These are phyloP conservation scores for Penicillium parvum DNA, from an alignment of 495 filamentous ascomycete genomes.

Conservation along the genomic window DNA sequence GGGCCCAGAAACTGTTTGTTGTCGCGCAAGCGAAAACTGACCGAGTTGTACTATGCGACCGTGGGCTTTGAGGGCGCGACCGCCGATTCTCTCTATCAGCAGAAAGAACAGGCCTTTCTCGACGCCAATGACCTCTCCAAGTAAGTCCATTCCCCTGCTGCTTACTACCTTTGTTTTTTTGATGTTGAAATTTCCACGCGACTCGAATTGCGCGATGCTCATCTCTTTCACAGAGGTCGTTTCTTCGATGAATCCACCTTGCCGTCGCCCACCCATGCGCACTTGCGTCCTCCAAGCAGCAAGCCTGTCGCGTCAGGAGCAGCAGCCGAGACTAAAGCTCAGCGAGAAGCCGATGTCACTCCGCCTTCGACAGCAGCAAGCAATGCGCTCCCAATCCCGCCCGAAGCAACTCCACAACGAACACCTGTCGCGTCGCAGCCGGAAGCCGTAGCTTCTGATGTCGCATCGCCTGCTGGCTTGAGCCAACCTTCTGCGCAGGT, in stretches of 20 bases:
- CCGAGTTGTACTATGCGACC: constrained; percentile 66
- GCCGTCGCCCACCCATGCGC: constrained; percentile 51
- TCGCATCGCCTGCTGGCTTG: constrained; percentile 4
- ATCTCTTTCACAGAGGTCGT: constrained; percentile 54
- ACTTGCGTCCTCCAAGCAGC: constrained; percentile 24
- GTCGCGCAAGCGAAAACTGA: constrained; percentile 80
- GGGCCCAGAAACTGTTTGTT: constrained; percentile 62
- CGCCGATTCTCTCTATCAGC: constrained; percentile 52
- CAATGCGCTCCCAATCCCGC: constrained; percentile 19
- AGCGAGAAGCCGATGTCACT: constrained; percentile 14
- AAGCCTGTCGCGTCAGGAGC: constrained; percentile 18
- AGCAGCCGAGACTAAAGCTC: constrained; percentile 14
- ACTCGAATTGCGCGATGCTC: constrained; percentile 23
- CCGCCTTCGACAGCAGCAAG: constrained; percentile 19
- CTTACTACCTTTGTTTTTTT: constrained; percentile 7
- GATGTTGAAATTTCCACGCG: constrained; percentile 11
- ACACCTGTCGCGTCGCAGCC: constrained; percentile 3
- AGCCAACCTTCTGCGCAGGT: constrained; percentile 13
- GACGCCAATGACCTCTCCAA: constrained; percentile 68
- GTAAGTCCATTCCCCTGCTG: constrained; percentile 53
- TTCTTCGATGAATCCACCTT: constrained; percentile 68
- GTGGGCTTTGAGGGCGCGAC: constrained; percentile 45
- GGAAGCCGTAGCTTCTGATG: constrained; percentile 2
- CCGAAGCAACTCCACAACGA: constrained; percentile 18
- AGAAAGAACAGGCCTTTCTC: constrained; percentile 59